Conservation (phyloP, 768 basidiomycete genomes). For the Boletus subcaerulescens region DNA sequence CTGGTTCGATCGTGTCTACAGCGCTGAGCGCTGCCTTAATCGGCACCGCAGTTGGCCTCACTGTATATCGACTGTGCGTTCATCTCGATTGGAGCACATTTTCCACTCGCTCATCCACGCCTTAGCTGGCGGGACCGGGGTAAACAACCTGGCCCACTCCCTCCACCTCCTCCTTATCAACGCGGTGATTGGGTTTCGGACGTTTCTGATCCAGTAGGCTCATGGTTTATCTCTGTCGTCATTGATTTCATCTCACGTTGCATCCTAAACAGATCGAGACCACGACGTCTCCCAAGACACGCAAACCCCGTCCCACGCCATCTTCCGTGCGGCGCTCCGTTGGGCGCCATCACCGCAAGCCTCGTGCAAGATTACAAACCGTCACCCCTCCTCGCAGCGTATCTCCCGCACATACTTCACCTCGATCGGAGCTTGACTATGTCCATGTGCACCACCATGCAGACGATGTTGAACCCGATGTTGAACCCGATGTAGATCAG, state of each 20-base stretch:
- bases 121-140: slow-evolving; percentile 53
- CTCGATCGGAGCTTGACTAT: slow-evolving; percentile 46
- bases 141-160: slow-evolving; percentile 43
- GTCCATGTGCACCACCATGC: slow-evolving; percentile 22
- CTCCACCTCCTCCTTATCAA: slow-evolving; percentile 67
- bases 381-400: slow-evolving; percentile 27
- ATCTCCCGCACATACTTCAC: slow-evolving; percentile 29
- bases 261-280: slow-evolving; percentile 32
- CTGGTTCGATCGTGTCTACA: slow-evolving; percentile 79
- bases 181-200: slow-evolving; percentile 54
- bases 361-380: slow-evolving; percentile 24
- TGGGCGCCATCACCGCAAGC: slow-evolving; percentile 36
- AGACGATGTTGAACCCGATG: slow-evolving; percentile 41
- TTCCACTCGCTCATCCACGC: neutral
- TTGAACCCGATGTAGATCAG: slow-evolving; percentile 46
- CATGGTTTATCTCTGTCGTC: slow-evolving; percentile 3
- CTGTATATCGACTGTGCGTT: slow-evolving; percentile 81
- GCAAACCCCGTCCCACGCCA: slow-evolving; percentile 35
- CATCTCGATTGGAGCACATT: neutral
- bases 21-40: slow-evolving; percentile 84
- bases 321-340: slow-evolving; percentile 34
- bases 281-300: slow-evolving; percentile 37
- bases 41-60: slow-evolving; percentile 82
- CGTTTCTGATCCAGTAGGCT: slow-evolving; percentile 35
- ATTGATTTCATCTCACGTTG: slow-evolving; percentile 10